These are phyloP conservation scores for Pedinophyceae sp. DNA, from an alignment of 139 green algal species.

Conservation along the genomic window DNA sequence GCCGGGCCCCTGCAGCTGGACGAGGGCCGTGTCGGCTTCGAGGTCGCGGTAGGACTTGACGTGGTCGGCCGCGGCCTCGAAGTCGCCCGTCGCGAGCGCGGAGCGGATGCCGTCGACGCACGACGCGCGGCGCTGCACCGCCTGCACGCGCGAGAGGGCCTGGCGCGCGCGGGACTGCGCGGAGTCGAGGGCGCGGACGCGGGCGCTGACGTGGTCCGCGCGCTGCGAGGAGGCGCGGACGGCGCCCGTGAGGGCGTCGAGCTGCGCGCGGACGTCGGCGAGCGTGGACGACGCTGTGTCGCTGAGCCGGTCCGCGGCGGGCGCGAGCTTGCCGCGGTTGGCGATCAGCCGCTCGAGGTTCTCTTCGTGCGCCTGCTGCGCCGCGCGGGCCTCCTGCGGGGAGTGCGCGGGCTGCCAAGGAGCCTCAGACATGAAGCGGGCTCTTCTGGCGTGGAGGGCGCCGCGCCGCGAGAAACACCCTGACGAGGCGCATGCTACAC, in stretches of 20 bases:
- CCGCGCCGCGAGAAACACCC: too few relatives aligned
- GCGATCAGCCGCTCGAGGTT: too few relatives aligned
- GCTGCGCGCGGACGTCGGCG: too few relatives aligned
- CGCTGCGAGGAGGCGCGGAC: background rate
- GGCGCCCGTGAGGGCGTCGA: too few relatives aligned
- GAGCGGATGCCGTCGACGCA: background rate
- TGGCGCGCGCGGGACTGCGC: background rate
- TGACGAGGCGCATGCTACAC: too few relatives aligned
- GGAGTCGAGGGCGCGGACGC: background rate
- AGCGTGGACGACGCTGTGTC: background rate
- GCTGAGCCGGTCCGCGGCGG: background rate
- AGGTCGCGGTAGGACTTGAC: background rate
- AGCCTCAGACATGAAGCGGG: too few relatives aligned
- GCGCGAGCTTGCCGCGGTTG: too few relatives aligned
- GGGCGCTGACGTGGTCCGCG: background rate
- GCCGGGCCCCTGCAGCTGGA: background rate
- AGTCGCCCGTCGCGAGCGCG: background rate
- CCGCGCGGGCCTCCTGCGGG: background rate
- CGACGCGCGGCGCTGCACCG: background rate
- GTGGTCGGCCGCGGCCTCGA: background rate
- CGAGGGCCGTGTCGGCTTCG: background rate
- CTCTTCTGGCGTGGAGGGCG: too few relatives aligned
- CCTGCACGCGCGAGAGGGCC: background rate
- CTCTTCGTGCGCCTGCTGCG: background rate
- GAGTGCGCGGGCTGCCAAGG: too few relatives aligned